Base-by-base conservation (phyloP, 306 rosid genomes). In the Mimosa pudica region DNA sequence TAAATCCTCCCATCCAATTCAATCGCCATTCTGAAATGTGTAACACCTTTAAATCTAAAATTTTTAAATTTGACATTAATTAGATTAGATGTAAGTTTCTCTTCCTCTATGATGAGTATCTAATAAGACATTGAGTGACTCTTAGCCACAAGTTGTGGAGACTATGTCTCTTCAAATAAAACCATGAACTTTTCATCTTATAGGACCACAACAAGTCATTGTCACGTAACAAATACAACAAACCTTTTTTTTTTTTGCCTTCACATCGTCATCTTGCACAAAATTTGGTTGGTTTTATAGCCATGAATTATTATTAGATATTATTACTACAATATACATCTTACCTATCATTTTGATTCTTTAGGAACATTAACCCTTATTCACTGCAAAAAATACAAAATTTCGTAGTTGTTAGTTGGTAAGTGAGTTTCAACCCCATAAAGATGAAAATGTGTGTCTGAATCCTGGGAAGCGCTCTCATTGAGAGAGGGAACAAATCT, bases 91-190 rank as follows among this genome's bases (percentile, higher is more conserved):
- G 36, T 60, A 20, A 10, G 20, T 60, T 60, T 60, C 65, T 0
- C 14, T 11, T 62, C 84, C 82, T 74, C 64, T 69, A 84, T 82
- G 46, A 83, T 82, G 80, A 18, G 49, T 76, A 85, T 83, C 86
- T 77, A 45, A 69, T 38, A 70, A 72, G 77, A 65, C 46, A 45
- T 54, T 80, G 79, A 71, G 72, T 41, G 80, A 67, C 62, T 80
- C 82, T 87, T 80, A 79, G 80, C 91, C 97, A 89, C 92, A 73
- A 58, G 82, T 85, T 75, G 70, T 84, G 8, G 18, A 32, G 72
- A 67, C 68, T 75, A 17, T 55, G 70, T 68, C 74, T 62, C 71
- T 78, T 79, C 81, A 61, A 18, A 79, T 77, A 79, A 65, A 81
- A 80, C 76, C 87, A 87, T 77, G 64, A 85, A 84, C 81, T 77